Evolutionary conservation across 2,329 filamentous ascomycete species (phyloP), one percentile per base, ranked within the genome.

Genomic region (Pseudogymnoascus sp.): DNA sequence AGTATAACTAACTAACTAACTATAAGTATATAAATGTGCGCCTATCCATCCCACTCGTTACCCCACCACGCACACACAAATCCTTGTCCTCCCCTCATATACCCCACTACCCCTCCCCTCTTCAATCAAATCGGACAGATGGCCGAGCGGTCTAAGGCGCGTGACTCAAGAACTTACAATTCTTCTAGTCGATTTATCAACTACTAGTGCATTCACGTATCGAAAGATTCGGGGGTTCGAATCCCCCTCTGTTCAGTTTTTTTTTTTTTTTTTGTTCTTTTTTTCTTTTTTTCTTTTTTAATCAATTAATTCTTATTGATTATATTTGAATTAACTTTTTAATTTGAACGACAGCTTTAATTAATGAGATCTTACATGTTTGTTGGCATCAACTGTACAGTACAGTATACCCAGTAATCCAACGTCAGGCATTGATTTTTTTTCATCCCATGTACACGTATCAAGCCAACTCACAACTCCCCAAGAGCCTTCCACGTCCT

Each of bases 101-200:
- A 28, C 14, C 44, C 14, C 23, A 50, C 28, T 50, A 28, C 1
- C 14, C 44, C 23, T 50, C 1, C 1, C 5, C 23, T 5, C 1
- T 50, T 31, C 44, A 53, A 53, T 25, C 23, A 53, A 53, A 16
- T 53, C 44, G 56, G 56, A 60, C 56, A 60, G 56, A 60, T 60
- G 56, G 56, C 56, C 56, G 56, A 60, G 56, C 56, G 56, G 56
- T 60, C 56, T 60, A 60, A 60, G 56, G 56, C 56, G 56, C 56
- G 56, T 60, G 56, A 60, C 56, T 60, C 56, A 60, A 60, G 56
- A 60, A 60, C 35, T 35, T 14, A 28, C n/a, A 18, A 38, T 60
- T 60, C 56, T 60, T 60, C 56, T 21, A 11, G 56, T 60, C 16
- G 56, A 60, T 60, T 60, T 23, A 37, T 8, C 5, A 60, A 38